Percentiles rank a stretch among this genome's conserved stretches.
Evolutionary conservation across 2,329 filamentous ascomycete species (phyloP).

Genomic region (Epichloe uncinata): DNA sequence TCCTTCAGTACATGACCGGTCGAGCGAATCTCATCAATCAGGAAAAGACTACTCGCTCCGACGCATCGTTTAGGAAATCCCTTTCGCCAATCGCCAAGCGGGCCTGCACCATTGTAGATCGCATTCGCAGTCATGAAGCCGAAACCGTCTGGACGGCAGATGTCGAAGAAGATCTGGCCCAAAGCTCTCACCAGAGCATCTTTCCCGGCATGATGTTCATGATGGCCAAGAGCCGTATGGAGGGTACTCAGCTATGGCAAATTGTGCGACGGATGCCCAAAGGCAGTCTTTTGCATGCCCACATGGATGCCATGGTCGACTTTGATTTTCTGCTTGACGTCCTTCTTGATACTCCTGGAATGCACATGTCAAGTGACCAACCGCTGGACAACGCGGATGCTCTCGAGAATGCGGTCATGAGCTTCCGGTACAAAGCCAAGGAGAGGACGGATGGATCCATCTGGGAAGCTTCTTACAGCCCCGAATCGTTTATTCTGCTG

Average conservation of each 20-base stretch:
- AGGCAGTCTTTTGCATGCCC: conserved; percentile 72
- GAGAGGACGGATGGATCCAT: conserved; percentile 36
- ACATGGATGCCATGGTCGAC: conserved; percentile 85
- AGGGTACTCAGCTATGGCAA: conserved; percentile 70
- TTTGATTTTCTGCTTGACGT: conserved; percentile 65
- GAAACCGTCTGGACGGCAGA: conserved; percentile 62
- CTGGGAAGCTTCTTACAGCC: conserved; percentile 53
- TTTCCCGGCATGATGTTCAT: conserved; percentile 92
- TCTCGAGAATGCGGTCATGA: conserved; percentile 40
- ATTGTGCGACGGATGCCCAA: conserved; percentile 84
- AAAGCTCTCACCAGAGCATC: conserved; percentile 47
- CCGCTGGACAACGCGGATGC: conserved; percentile 41
- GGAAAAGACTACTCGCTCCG: conserved; percentile 72
- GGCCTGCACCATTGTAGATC: conserved; percentile 67
- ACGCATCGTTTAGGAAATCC: conserved; percentile 53
- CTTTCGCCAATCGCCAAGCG: conserved; percentile 67
- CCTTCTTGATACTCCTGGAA: conserved; percentile 56
- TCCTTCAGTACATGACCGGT: conserved; percentile 66
- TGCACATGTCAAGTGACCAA: conserved; percentile 53
- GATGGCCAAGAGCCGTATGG: conserved; percentile 74
- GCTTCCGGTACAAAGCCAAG: conserved; percentile 46
- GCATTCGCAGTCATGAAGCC: conserved; percentile 67
- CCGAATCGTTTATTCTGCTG: conserved; percentile 44
- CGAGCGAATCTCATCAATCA: conserved; percentile 63
- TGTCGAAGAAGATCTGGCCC: conserved; percentile 56